These are phyloP conservation scores for Quercus tomentella DNA, from an alignment of 331 rosid genomes.

Conservation along the genomic window DNA sequence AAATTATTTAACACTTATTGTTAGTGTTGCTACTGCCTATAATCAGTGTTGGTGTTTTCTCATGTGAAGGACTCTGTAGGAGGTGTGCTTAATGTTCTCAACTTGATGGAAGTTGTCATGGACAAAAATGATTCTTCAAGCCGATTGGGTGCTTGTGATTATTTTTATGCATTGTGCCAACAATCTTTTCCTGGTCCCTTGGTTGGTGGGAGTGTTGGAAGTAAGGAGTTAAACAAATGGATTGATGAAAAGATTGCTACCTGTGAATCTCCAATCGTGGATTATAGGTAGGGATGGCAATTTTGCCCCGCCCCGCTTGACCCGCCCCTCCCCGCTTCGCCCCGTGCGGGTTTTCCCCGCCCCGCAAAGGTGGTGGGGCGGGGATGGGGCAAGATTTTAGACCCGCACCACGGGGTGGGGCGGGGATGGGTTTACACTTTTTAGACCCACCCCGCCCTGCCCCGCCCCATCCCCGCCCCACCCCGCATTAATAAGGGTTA, in stretches of 20 bases:
- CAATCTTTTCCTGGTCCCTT: conserved; percentile 32
- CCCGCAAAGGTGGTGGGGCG: too few species aligned
- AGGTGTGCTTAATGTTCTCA: conserved; percentile 24
- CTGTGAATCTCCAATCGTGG: background rate
- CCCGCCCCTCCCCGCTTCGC: too few species aligned
- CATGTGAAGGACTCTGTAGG: conserved; percentile 25
- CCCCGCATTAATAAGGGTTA: too few species aligned
- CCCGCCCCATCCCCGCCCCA: too few species aligned
- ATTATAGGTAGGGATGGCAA: conserved; percentile 3
- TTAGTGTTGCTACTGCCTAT: background rate
- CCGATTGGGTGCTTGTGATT: conserved; percentile 17
- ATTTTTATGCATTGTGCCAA: conserved; percentile 21
- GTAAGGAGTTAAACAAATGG: conserved; percentile 26
- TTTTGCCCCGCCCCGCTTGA: too few species aligned
- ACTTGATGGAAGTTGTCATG: conserved; percentile 23
- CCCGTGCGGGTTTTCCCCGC: too few species aligned
- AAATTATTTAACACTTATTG: background rate
- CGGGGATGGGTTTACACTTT: too few species aligned
- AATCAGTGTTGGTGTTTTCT: background rate
- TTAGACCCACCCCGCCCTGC: too few species aligned
- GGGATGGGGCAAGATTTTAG: too few species aligned
- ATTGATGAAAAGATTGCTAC: conserved; percentile 27
- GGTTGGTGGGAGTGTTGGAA: conserved; percentile 26
- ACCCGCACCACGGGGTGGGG: too few species aligned
- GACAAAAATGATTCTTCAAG: conserved; percentile 12